Base-by-base conservation (phyloP, 2,329 filamentous ascomycete genomes). In the Phialemoniopsis sp. region DNA sequence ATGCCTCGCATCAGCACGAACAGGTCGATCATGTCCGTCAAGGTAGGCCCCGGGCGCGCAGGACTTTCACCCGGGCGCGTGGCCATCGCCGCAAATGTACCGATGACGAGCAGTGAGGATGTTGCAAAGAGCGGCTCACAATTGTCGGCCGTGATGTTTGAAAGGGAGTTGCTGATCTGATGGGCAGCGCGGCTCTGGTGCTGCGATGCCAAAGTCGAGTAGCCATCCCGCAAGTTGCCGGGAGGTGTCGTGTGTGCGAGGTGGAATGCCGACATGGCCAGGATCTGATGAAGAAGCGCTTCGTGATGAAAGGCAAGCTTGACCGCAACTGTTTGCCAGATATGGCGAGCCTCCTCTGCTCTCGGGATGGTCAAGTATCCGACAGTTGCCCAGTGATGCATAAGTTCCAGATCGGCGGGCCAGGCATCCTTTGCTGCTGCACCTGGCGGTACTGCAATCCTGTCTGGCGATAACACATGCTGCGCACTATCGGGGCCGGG, bases 371-470 rank as follows among this genome's bases (percentile, higher is more conserved):
- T 59, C 7, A 51, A 39, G 34, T 48, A 58, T 1, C 59, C 42
- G 13, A 32, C 32, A 3, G 46, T 45, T 13, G 28, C 38, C 31
- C 47, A 62, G 32, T 63, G 59, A 28, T 62, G 55, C 33, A 59
- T 58, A 12, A 60, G 40, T 32, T 63, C 60, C 7, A 64, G 41
- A 39, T 64, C 60, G 38, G 58, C 60, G 5, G 56, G 59, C 37
- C 60, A 64, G 43, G 36, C 55, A 51, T 14, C 57, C 51, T 44
- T 60, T 53, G 42, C 60, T 56, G 8, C n/a, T n/a, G n/a, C n/a
- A n/a, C n/a, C n/a, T n/a, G n/a, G n/a, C n/a, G n/a, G n/a, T n/a
- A n/a, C n/a, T n/a, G n/a, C n/a, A n/a, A n/a, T n/a, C n/a, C n/a
- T n/a, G n/a, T n/a, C n/a, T n/a, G n/a, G n/a, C n/a, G n/a, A n/a